Conservation (phyloP, 2,329 filamentous ascomycete genomes). For the Pseudogymnoascus verrucosus region DNA sequence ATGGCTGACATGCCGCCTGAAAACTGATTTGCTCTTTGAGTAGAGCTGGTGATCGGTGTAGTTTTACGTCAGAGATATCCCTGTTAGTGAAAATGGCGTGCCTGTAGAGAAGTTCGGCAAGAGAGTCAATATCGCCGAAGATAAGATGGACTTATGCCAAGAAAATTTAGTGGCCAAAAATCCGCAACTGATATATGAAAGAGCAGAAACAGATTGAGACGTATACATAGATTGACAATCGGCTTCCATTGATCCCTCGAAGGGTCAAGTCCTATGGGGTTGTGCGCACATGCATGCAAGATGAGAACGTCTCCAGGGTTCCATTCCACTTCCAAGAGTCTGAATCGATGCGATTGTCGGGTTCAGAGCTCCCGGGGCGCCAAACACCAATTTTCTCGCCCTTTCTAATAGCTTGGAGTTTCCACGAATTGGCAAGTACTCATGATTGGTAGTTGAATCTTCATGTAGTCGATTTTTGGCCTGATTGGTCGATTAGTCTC, state of each 20-base stretch:
- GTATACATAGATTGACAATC: slow-evolving; percentile 21
- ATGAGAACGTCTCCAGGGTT: slow-evolving; percentile 26
- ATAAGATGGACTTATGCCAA: background rate
- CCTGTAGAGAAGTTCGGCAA: background rate
- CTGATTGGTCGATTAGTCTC: background rate
- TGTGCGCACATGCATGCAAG: slow-evolving; percentile 37
- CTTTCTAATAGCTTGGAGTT: slow-evolving; percentile 27
- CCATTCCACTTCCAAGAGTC: slow-evolving; percentile 24
- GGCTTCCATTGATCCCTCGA: slow-evolving; percentile 28
- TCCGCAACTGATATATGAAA: background rate
- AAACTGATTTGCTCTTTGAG: background rate
- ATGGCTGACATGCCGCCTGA: background rate
- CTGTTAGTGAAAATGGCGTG: background rate
- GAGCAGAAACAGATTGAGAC: slow-evolving; percentile 24
- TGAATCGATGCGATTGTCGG: slow-evolving; percentile 31
- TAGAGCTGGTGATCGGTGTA: background rate
- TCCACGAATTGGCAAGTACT: slow-evolving; percentile 33
- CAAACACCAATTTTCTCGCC: slow-evolving; percentile 28
- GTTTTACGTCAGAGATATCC: background rate
- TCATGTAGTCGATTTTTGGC: background rate
- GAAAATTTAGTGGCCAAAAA: background rate
- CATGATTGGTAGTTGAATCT: slow-evolving; percentile 23
- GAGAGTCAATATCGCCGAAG: background rate
- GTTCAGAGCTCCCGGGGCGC: slow-evolving; percentile 20
- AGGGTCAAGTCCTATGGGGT: slow-evolving; percentile 36